Evolutionary conservation across 768 basidiomycete genomes (phyloP).

Genomic region (Podaxis sp.): DNA sequence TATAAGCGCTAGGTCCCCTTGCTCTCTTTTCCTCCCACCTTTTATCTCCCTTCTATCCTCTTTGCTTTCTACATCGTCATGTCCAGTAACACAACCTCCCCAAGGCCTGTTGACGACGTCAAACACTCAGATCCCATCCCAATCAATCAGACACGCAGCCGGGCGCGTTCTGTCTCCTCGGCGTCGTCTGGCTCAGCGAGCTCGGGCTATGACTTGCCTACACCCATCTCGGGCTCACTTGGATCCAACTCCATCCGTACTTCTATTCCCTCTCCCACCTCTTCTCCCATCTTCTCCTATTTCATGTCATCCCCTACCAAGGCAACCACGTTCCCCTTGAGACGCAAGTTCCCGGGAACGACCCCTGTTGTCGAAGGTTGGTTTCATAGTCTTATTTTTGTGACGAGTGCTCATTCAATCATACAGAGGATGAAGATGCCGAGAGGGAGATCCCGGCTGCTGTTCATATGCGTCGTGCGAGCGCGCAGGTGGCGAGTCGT

Average conservation of each 20-base stretch:
- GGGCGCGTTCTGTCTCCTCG: conserved; percentile 62
- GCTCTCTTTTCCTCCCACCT: conserved; percentile 16
- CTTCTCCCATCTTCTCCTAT: conserved; percentile 71
- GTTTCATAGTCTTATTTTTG: conserved; percentile 13
- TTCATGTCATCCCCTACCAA: conserved; percentile 64
- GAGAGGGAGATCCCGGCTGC: conserved; percentile 40
- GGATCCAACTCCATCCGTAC: conserved; percentile 43
- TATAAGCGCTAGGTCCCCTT: conserved; percentile 20
- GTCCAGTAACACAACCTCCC: conserved; percentile 32
- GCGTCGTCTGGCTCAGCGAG: conserved; percentile 52
- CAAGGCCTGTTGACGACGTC: conserved; percentile 19
- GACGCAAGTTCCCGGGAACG: conserved; percentile 47
- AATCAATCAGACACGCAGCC: conserved; percentile 40
- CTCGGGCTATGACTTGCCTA: conserved; percentile 50
- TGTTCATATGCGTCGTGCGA: conserved; percentile 59
- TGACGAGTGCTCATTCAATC: neutral
- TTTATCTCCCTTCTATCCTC: conserved; percentile 21
- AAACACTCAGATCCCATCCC: conserved; percentile 68
- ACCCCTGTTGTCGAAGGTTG: conserved; percentile 64
- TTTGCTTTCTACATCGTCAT: conserved; percentile 23
- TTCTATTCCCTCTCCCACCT: conserved; percentile 51
- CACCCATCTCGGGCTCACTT: conserved; percentile 46
- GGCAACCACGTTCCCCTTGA: conserved; percentile 59
- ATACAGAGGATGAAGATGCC: conserved; percentile 34
- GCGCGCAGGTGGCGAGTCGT: conserved; percentile 50